Evolutionary conservation across 805 yeast species (phyloP).

Genomic region (Dipodascus albidus): DNA sequence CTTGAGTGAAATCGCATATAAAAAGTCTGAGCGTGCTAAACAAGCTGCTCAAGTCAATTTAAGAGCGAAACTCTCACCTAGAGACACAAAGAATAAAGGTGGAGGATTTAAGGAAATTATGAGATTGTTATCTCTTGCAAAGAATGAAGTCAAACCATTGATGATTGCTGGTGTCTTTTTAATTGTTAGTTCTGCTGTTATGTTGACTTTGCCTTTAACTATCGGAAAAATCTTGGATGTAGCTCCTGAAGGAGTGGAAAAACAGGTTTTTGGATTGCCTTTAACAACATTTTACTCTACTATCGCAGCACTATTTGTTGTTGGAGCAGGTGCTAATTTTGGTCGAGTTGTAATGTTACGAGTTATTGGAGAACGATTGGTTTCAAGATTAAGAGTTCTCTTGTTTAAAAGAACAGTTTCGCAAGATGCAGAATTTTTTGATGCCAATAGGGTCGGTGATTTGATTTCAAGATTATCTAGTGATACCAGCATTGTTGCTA

Average conservation of each 20-base stretch:
- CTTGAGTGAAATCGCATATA: slow-evolving; percentile 10
- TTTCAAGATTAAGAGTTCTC: slow-evolving; percentile 70
- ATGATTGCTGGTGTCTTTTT: slow-evolving; percentile 53
- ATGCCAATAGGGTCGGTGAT: slow-evolving; percentile 84
- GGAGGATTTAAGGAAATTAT: slow-evolving; percentile 27
- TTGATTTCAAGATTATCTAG: slow-evolving; percentile 77
- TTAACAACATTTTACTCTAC: slow-evolving; percentile 52
- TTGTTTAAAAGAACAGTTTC: slow-evolving; percentile 65
- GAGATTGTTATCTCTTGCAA: slow-evolving; percentile 44
- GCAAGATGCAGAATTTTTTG: slow-evolving; percentile 86
- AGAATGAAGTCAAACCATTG: slow-evolving; percentile 44
- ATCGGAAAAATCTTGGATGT: slow-evolving; percentile 82
- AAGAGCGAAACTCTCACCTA: slow-evolving; percentile 20
- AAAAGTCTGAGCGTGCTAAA: slow-evolving; percentile 20
- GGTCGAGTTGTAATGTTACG: slow-evolving; percentile 70
- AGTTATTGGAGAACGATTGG: slow-evolving; percentile 75
- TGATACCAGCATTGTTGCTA: slow-evolving; percentile 80
- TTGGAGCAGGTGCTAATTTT: slow-evolving; percentile 71
- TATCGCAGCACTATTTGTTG: slow-evolving; percentile 47
- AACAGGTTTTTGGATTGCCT: slow-evolving; percentile 46
- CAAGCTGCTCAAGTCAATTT: slow-evolving; percentile 23
- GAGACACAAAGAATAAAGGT: slow-evolving; percentile 6
- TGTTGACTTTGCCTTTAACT: slow-evolving; percentile 71
- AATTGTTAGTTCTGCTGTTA: slow-evolving; percentile 59
- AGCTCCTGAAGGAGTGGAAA: slow-evolving; percentile 30